Evolutionary conservation across 192 early-diverging fungal genomes (phyloP).

Genomic region (Phycomyces nitens): DNA sequence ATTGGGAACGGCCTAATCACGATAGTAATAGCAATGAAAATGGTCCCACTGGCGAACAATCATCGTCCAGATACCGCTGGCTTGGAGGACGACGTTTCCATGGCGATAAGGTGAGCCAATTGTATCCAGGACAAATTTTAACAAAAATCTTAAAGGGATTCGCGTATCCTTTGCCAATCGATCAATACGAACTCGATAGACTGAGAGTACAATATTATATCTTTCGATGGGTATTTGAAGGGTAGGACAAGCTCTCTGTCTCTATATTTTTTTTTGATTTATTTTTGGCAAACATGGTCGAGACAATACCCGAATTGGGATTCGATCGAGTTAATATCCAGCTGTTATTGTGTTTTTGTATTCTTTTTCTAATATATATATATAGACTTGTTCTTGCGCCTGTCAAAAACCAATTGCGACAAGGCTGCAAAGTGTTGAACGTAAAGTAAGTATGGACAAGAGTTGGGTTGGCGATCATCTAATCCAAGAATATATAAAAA

Average conservation of each 20-base stretch:
- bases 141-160: no score
- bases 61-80: no score
- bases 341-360: no score
- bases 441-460: constrained; percentile 15
- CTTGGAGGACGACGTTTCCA: no score
- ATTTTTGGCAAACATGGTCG: background rate
- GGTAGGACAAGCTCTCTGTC: constrained; percentile 4
- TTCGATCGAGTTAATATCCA: background rate
- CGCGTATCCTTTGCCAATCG: constrained; percentile 15
- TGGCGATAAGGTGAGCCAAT: no score
- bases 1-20: no score
- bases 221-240: constrained; percentile 31
- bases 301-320: background rate
- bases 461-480: no score
- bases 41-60: no score
- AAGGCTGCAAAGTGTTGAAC: constrained; percentile 21
- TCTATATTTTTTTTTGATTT: background rate
- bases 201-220: constrained; percentile 28
- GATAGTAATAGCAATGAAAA: no score
- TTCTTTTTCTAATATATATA: background rate
- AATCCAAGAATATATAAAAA: constrained; percentile 1
- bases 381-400: constrained; percentile 17
- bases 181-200: constrained; percentile 26
- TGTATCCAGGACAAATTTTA: no score
- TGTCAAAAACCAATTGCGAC: constrained; percentile 1